Evolutionary conservation across 1,284 basidiomycete species (phyloP), one percentile per base, ranked within the genome.

Genomic region (Clitocybe nebularis): DNA sequence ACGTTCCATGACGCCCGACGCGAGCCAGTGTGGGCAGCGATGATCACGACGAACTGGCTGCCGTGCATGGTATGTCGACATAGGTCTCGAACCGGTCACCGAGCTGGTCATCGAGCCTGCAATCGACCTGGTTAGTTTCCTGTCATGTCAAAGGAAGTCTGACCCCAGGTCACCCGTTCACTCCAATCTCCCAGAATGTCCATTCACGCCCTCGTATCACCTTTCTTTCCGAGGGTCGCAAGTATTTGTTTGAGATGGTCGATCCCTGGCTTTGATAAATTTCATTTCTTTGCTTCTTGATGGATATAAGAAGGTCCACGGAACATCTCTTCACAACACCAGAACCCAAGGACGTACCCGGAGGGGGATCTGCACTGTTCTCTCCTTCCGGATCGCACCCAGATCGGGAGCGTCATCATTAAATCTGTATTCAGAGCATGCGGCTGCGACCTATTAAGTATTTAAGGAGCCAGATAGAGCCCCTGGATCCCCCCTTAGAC

Each of bases 1-100:
- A 71, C 68, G 67, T 71, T 71, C 59, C 47, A 57, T 60, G 59
- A 60, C 54, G 61, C 50, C 68, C 68, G 67, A 69, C 67, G 61
- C 62, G 38, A 43, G 39, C 54, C 44, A 51, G 47, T 13, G 39
- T 32, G 49, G 35, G 43, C 28, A 30, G 50, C 53, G 47, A 53
- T 50, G 52, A 50, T 50, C 53, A 43, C 39, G 29, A 47, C 43
- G 39, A 21, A 40, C 35, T 44, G 32, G n/a, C n/a, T n/a, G n/a
- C n/a, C n/a, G n/a, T n/a, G n/a, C n/a, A n/a, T n/a, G n/a, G n/a
- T n/a, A n/a, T n/a, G n/a, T n/a, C n/a, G n/a, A n/a, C n/a, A n/a
- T n/a, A n/a, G n/a, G n/a, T n/a, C n/a, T n/a, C n/a, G n/a, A n/a
- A n/a, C n/a, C n/a, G n/a, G n/a, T n/a, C 40, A 29, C 48, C 43